These are phyloP conservation scores for Saitozyma podzolica DNA, from an alignment of 768 basidiomycete species.

Conservation along the genomic window DNA sequence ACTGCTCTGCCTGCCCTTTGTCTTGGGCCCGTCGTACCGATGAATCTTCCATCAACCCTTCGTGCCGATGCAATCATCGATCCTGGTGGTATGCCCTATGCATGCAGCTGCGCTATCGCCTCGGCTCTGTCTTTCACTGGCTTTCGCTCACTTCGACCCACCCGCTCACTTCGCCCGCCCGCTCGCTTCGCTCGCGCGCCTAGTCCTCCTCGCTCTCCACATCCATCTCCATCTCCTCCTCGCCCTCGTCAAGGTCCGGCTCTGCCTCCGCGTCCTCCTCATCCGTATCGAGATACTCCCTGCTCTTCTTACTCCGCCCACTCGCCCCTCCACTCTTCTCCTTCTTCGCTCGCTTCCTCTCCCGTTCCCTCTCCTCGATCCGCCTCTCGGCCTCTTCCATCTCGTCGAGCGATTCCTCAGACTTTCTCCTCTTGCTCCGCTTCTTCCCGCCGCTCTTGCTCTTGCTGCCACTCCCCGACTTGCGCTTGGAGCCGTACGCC, in stretches of 20 bases:
- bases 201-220: conserved; percentile 42
- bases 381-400: conserved; percentile 46
- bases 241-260: conserved; percentile 14
- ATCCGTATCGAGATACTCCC: conserved; percentile 32
- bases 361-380: conserved; percentile 39
- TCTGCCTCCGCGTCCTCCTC: conserved; percentile 23
- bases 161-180: too few species aligned
- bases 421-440: conserved; percentile 12
- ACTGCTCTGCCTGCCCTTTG: too few species aligned
- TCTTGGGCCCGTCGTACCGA: too few species aligned
- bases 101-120: too few species aligned
- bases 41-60: too few species aligned
- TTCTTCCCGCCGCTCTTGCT: conserved; percentile 5
- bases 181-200: too few species aligned
- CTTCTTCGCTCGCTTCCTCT: conserved; percentile 37
- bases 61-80: too few species aligned
- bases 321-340: conserved; percentile 11
- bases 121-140: too few species aligned
- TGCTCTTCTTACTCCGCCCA: conserved; percentile 24
- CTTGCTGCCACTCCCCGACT: conserved; percentile 13
- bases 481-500: conserved; percentile 14
- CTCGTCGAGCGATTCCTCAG: conserved; percentile 35
- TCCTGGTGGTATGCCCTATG: too few species aligned
- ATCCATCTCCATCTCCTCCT: conserved; percentile 30
- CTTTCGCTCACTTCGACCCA: too few species aligned